Percentiles rank a stretch among this genome's conserved stretches.
phyloP scores from a whole-genome alignment of 345 rosid species.

The Gossypium turneri region DNA sequence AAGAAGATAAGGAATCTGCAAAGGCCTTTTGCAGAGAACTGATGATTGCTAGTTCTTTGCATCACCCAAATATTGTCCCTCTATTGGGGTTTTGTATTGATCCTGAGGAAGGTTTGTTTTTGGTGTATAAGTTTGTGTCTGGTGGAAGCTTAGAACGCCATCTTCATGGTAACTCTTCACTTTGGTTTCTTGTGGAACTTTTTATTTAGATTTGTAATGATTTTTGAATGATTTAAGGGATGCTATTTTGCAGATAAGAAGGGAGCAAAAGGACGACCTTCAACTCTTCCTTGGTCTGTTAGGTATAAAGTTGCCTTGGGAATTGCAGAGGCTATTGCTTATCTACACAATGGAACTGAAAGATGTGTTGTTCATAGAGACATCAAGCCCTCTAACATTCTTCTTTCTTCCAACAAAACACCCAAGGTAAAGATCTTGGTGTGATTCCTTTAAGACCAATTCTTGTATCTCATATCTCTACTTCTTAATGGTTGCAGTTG shows the following conservation, averaged over 20 bases:
- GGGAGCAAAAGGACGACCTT: slow-evolving; percentile 33
- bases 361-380: slow-evolving; percentile 94
- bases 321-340: slow-evolving; percentile 71
- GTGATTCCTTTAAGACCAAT: neutral
- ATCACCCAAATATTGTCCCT: slow-evolving; percentile 63
- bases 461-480: neutral
- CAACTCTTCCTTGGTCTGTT: slow-evolving; percentile 60
- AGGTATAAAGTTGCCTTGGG: slow-evolving; percentile 83
- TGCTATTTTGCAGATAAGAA: slow-evolving; percentile 46
- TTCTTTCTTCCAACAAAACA: slow-evolving; percentile 76
- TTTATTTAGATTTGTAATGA: slow-evolving; percentile 2
- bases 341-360: slow-evolving; percentile 77
- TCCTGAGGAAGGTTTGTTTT: slow-evolving; percentile 80
- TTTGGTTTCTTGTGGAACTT: neutral
- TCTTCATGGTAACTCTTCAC: slow-evolving; percentile 61
- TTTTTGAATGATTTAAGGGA: slow-evolving; percentile 18
- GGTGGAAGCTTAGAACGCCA: slow-evolving; percentile 85
- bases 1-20: slow-evolving; percentile 78
- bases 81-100: slow-evolving; percentile 88
- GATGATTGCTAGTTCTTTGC: slow-evolving; percentile 96
- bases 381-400: slow-evolving; percentile 90
- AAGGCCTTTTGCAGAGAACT: slow-evolving; percentile 92
- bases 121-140: slow-evolving; percentile 87
- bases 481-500: slow-evolving; percentile 40
- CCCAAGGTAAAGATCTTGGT: slow-evolving; percentile 51